A percentile compares a stretch with the other conserved stretches of the same genome.
These are phyloP conservation scores for Myochromella boudieri DNA, from an alignment of 768 basidiomycete species.

Conservation along the genomic window DNA sequence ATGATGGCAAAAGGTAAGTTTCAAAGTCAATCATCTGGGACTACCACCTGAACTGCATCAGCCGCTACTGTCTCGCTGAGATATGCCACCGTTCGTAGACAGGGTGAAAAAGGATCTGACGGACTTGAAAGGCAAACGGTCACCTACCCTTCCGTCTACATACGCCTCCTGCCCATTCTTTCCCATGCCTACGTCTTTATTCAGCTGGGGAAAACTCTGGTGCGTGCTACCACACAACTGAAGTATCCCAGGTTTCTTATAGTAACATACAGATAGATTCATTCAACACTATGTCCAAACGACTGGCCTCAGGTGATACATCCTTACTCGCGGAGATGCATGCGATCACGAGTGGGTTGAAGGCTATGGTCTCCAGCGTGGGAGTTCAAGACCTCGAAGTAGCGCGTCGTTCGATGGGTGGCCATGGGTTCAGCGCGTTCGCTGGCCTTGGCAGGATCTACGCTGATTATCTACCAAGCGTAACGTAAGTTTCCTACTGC, in stretches of 20 bases:
- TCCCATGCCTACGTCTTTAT: constrained; percentile 72
- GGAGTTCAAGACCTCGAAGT: constrained; percentile 60
- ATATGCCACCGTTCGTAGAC: constrained; percentile 71
- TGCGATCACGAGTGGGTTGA: constrained; percentile 67
- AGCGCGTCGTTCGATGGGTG: constrained; percentile 71
- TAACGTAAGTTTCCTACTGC: constrained; percentile 45
- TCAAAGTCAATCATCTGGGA: background rate
- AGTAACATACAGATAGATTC: constrained; percentile 44
- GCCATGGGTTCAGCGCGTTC: constrained; percentile 74
- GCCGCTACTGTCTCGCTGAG: constrained; percentile 57
- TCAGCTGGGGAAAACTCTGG: constrained; percentile 57
- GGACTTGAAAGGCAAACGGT: constrained; percentile 69
- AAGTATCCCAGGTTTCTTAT: background rate
- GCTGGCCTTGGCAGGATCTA: constrained; percentile 66
- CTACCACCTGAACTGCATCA: background rate
- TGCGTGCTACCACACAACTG: constrained; percentile 26
- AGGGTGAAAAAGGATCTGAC: constrained; percentile 51
- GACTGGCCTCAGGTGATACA: constrained; percentile 55
- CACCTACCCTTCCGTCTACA: constrained; percentile 70
- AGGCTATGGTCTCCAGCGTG: constrained; percentile 55
- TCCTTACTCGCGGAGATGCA: constrained; percentile 72
- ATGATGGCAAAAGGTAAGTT: constrained; percentile 58
- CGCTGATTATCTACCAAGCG: constrained; percentile 62
- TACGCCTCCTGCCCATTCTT: constrained; percentile 70
- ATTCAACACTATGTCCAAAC: constrained; percentile 48